Percentiles rank a stretch among this genome's conserved stretches.
Conservation (phyloP, 441 rosid genomes). For the Populus hybrid region DNA sequence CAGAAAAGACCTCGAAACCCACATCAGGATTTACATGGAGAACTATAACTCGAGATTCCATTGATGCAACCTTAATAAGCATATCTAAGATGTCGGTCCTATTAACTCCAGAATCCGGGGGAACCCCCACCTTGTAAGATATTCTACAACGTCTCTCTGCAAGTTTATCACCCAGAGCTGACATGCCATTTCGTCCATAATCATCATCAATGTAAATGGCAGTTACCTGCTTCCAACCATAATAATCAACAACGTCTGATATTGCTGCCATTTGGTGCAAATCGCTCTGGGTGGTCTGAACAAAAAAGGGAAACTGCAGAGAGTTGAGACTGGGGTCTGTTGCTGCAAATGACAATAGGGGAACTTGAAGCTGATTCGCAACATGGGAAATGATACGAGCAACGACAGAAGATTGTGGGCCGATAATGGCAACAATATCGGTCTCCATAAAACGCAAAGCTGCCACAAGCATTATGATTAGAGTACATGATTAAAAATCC, state of each 20-base stretch:
- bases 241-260: constrained; percentile 60
- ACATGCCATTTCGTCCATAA: constrained; percentile 72
- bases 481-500: not conserved
- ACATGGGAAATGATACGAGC: constrained; percentile 63
- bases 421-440: constrained; percentile 19
- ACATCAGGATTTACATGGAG: constrained; percentile 51
- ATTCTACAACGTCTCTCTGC: constrained; percentile 61
- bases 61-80: constrained; percentile 66
- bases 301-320: constrained; percentile 76
- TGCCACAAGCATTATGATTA: constrained; percentile 33
- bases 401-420: constrained; percentile 74
- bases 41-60: constrained; percentile 75
- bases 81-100: constrained; percentile 54
- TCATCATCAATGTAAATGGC: constrained; percentile 83
- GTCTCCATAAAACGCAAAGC: constrained; percentile 82
- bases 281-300: constrained; percentile 76
- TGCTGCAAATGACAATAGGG: constrained; percentile 75
- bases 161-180: constrained; percentile 70
- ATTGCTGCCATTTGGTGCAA: constrained; percentile 75
- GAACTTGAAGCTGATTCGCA: constrained; percentile 73
- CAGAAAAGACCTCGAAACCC: constrained; percentile 55
- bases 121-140: constrained; percentile 64
- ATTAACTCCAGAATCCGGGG: constrained; percentile 33
- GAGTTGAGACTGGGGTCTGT: constrained; percentile 79
- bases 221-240: constrained; percentile 76